phyloP scores from a whole-genome alignment of 768 basidiomycete genomes.

The Suillus discolor region DNA sequence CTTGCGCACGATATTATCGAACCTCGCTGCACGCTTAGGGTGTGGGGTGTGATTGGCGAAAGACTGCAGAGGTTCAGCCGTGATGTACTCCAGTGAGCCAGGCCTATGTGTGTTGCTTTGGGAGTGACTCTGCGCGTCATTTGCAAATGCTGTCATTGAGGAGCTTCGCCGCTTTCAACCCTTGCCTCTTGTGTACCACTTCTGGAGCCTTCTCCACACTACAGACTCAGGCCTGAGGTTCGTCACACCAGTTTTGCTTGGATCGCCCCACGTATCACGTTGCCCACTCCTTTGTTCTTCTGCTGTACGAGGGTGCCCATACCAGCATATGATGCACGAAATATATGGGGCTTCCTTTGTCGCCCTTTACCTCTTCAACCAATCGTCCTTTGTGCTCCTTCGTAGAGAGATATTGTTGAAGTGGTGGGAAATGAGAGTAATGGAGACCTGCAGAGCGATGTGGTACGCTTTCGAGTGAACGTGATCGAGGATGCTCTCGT shows the following conservation, averaged over 20 bases:
- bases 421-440: slow-evolving; percentile 54
- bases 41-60: background rate
- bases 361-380: slow-evolving; percentile 35
- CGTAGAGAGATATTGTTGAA: slow-evolving; percentile 57
- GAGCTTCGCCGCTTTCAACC: slow-evolving; percentile 41
- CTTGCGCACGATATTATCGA: background rate
- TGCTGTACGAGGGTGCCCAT: slow-evolving; percentile 26
- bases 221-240: slow-evolving; percentile 32
- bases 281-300: slow-evolving; percentile 19
- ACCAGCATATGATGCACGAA: slow-evolving; percentile 36
- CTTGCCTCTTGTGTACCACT: slow-evolving; percentile 48
- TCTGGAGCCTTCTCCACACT: slow-evolving; percentile 41
- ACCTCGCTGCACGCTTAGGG: background rate
- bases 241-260: slow-evolving; percentile 28
- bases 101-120: slow-evolving; percentile 48
- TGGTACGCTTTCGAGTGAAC: slow-evolving; percentile 60
- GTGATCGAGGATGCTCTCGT: slow-evolving; percentile 25
- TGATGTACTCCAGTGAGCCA: slow-evolving; percentile 53
- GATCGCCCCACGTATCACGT: slow-evolving; percentile 33
- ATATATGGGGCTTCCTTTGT: slow-evolving; percentile 14
- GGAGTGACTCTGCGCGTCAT: slow-evolving; percentile 30
- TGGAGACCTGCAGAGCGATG: slow-evolving; percentile 64
- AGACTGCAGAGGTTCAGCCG: slow-evolving; percentile 26
- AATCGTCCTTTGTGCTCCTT: slow-evolving; percentile 62
- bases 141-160: slow-evolving; percentile 32